Conservation (phyloP, 345 rosid genomes). For the Litchi chinensis region DNA sequence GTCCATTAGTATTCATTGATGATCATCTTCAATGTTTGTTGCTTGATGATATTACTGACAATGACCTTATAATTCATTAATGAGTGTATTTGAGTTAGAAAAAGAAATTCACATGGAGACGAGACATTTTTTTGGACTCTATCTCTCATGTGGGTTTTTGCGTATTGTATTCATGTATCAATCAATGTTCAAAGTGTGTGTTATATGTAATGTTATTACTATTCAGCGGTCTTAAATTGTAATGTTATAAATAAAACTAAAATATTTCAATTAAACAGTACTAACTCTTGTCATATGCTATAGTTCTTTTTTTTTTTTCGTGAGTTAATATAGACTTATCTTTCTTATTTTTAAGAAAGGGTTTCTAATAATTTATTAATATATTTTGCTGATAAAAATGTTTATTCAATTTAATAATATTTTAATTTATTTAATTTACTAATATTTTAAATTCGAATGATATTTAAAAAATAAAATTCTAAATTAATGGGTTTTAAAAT, state of each 20-base stretch:
- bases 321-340: too few species aligned
- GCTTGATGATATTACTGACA: slow-evolving; percentile 45
- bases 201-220: slow-evolving; percentile 3
- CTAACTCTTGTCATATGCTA: neutral
- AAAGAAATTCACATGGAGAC: slow-evolving; percentile 38
- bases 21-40: slow-evolving; percentile 19
- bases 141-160: slow-evolving; percentile 32
- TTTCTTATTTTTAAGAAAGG: too few species aligned
- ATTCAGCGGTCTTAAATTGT: neutral
- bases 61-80: slow-evolving; percentile 22
- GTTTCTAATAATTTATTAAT: too few species aligned
- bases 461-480: too few species aligned
- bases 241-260: neutral
- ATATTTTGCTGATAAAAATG: too few species aligned
- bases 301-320: neutral
- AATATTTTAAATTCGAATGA: too few species aligned
- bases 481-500: too few species aligned
- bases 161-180: slow-evolving; percentile 29
- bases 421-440: too few species aligned
- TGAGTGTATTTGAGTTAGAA: slow-evolving; percentile 16
- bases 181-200: slow-evolving; percentile 25
- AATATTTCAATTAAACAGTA: neutral
- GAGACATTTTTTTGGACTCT: slow-evolving; percentile 40
- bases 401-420: too few species aligned
- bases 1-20: slow-evolving; percentile 23